phyloP scores from a whole-genome alignment of 768 basidiomycete genomes.

The Mycena galopus region DNA sequence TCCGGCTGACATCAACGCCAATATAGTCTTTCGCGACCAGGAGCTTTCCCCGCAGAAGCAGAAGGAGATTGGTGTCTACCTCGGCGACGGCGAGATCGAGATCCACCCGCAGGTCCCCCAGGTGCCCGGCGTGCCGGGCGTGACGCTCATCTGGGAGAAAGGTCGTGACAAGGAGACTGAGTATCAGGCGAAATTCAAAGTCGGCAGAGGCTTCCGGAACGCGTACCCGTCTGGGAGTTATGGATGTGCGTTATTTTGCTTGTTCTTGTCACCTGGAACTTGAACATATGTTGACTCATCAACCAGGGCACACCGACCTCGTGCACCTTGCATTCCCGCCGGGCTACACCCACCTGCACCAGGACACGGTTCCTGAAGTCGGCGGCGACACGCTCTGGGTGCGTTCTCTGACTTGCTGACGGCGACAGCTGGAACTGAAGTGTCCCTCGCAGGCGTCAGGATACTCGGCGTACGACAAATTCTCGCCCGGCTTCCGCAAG shows the following conservation, averaged over 20 bases:
- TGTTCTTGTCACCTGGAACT: no score
- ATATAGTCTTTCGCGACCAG: slow-evolving; percentile 37
- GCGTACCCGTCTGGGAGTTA: slow-evolving; percentile 35
- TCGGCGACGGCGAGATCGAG: slow-evolving; percentile 38
- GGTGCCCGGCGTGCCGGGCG: slow-evolving; percentile 34
- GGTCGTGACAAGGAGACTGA: slow-evolving; percentile 14
- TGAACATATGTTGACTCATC: no score
- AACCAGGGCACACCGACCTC: slow-evolving; percentile 37
- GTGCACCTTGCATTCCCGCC: slow-evolving; percentile 38
- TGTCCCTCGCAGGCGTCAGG: slow-evolving; percentile 32
- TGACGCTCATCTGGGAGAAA: slow-evolving; percentile 37
- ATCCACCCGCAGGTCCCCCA: slow-evolving; percentile 40
- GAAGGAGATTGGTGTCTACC: slow-evolving; percentile 36
- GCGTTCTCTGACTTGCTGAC: not conserved
- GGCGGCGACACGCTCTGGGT: slow-evolving; percentile 41
- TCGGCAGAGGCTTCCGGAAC: slow-evolving; percentile 21
- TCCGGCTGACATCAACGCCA: not conserved
- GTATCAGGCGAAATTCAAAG: no score
- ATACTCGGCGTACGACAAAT: slow-evolving; percentile 57
- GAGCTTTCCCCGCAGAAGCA: slow-evolving; percentile 37
- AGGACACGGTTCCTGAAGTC: slow-evolving; percentile 37
- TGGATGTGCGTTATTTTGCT: slow-evolving; percentile 21
- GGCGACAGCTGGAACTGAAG: not conserved
- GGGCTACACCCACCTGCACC: slow-evolving; percentile 39
- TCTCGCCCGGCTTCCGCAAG: slow-evolving; percentile 49